Conservation (phyloP, 2,329 filamentous ascomycete species). For the Epichloe bromicola region DNA sequence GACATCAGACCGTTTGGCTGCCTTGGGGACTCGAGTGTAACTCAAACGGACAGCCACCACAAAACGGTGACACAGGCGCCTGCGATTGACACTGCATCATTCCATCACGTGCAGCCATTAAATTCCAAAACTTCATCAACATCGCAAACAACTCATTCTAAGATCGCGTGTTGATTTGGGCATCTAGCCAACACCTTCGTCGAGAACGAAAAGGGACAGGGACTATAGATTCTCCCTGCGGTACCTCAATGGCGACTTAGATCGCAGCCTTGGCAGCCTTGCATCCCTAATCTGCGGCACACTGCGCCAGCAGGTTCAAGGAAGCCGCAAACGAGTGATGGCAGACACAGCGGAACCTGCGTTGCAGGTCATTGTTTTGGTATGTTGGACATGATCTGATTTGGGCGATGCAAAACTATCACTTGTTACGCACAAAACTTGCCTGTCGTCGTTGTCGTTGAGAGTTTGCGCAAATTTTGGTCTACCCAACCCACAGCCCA, state of each 20-base stretch:
- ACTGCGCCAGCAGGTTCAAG: background rate
- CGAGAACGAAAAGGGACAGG: background rate
- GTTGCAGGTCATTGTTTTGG: constrained; percentile 63
- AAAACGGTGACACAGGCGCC: background rate
- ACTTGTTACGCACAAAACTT: background rate
- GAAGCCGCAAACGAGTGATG: constrained; percentile 9
- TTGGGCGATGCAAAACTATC: background rate
- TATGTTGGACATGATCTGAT: constrained; percentile 17
- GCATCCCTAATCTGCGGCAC: background rate
- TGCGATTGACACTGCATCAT: background rate
- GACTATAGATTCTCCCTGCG: background rate
- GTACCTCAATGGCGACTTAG: background rate
- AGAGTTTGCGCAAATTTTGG: too few relatives aligned
- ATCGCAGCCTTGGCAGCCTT: background rate
- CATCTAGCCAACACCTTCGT: background rate
- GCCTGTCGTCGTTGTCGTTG: background rate
- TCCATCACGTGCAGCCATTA: background rate
- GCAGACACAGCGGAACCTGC: constrained; percentile 29
- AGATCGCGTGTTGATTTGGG: background rate
- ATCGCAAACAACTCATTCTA: background rate
- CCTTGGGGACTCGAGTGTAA: background rate
- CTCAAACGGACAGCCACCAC: background rate
- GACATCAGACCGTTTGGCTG: background rate
- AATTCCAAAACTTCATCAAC: background rate
- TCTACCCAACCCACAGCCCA: background rate